Base-by-base conservation (phyloP, 2,329 filamentous ascomycete species). In the Colletotrichum chrysophilum region DNA sequence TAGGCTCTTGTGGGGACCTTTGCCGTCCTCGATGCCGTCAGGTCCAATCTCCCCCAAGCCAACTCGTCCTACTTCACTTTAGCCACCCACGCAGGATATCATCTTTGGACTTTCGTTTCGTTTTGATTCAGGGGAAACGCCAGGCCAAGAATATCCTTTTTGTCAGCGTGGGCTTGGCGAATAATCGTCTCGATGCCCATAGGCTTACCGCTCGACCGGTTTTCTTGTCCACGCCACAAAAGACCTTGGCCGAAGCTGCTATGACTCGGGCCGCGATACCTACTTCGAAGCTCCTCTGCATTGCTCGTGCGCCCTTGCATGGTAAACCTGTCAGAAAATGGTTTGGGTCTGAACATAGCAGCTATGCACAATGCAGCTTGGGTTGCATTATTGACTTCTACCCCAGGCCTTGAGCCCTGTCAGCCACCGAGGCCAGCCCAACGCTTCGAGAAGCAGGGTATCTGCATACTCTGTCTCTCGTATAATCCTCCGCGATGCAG, bases 321-420 rank as follows among this genome's bases (percentile, higher is more conserved):
- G 56, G 69, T 30, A 32, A 30, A 48, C 43, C 58, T 74, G 70
- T 71, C 73, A 72, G 34, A n/a, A 60, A 36, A 18, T 62, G 72
- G n/a, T 13, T 32, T 38, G 55, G n/a, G 8, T 21, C 52, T 71
- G 61, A 36, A 62, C 21, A 62, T 55, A 24, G 5, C n/a, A 38
- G 12, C 24, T 71, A 12, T 68, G 70, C 43, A 64, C 16, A 36
- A 52, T 36, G 34, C 36, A 56, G 43, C 16, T 43, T 28, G 48
- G 32, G 64, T 68, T 68, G 21, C 73, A 73, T 64, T 64, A 48
- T 64, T 68, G 69, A 43, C 21, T 21, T 7, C 5, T 16, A 30
- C 72, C 61, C 69, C 30, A 24, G 61, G 34, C 28, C 21, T 28
- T 9, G 48, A 13, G 67, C 61, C 34, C 55, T 43, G 26, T 64